Base-by-base conservation (phyloP, 208 protist species). In the Acanthamoeba sp. region DNA sequence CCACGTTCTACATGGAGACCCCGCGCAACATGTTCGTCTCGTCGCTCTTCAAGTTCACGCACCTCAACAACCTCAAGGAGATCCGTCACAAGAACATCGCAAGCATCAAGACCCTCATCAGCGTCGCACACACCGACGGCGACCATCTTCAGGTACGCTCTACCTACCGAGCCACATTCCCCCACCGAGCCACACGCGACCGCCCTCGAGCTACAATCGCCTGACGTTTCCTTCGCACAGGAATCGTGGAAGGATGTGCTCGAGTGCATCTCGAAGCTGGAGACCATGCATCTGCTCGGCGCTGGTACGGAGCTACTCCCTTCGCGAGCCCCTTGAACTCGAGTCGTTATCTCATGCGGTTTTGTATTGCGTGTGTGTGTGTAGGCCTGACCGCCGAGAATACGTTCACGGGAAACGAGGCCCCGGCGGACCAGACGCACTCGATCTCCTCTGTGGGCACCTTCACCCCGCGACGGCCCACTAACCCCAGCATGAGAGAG, bases 31-130 rank as follows among this genome's bases (percentile, higher is more conserved):
- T 97, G 32, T 98, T 98, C 82, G 95, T 98, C 3, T 97, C 96
- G 24, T 93, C 96, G 6, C 90, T 98, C n/a, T 80, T 90, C 0
- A 97, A 97, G 57, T 97, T 98, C 57, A 98, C 98, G 34, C 66
- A 96, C 4, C 66, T 98, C 6, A 96, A 96, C 20, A 94, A 87
- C 50, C 59, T 96, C 32, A 76, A 94, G 34, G 96, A 98, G 91
- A 98, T 98, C 59, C 32, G 97, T 40, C 52, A 94, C 84, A 98
- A 98, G 91, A 98, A 98, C 91, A 96, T 99, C 36, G 97, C 98
- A 1, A 95, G 96, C 55, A 98, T 98, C 50, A 95, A 96, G 76
- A 93, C 96, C 4, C 78, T 98, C n/a, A 95, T 98, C 29, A 62
- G 66, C 16, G 95, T 98, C 52, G 98, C 97, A 29, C 76, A 93